Evolutionary conservation across 1,139 yeast species (phyloP).

Genomic region (Pichia sp.): DNA sequence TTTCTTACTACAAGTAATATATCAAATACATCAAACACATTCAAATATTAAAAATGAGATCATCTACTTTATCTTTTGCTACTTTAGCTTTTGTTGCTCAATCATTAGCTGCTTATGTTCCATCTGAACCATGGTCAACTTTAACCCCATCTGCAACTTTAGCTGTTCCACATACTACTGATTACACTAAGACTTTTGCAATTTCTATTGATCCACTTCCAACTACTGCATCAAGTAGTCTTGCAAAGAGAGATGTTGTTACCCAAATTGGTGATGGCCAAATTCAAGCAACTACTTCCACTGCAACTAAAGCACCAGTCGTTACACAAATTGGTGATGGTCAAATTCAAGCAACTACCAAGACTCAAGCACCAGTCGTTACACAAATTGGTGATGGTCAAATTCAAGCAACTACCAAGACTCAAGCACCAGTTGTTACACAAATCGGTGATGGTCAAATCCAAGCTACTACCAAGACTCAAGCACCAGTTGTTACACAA

Average conservation of each 20-base stretch:
- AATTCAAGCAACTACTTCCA: slow-evolving; percentile 27
- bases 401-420: slow-evolving; percentile 28
- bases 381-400: slow-evolving; percentile 39
- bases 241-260: slow-evolving; percentile 24
- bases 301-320: slow-evolving; percentile 26
- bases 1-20: slow-evolving; percentile 1
- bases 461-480: slow-evolving; percentile 37
- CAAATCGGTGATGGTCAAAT: slow-evolving; percentile 62
- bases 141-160: slow-evolving; percentile 57
- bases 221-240: slow-evolving; percentile 21
- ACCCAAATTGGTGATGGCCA: slow-evolving; percentile 26
- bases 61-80: slow-evolving; percentile 17
- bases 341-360: slow-evolving; percentile 23
- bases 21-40: slow-evolving; percentile 3
- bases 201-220: slow-evolving; percentile 56
- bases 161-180: slow-evolving; percentile 51
- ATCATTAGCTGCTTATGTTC: slow-evolving; percentile 58
- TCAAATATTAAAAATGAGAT: slow-evolving; percentile 15
- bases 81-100: slow-evolving; percentile 35
- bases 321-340: slow-evolving; percentile 42
- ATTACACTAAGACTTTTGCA: slow-evolving; percentile 59
- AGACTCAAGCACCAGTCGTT: slow-evolving; percentile 32
- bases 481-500: slow-evolving; percentile 4
- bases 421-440: slow-evolving; percentile 35
- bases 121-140: slow-evolving; percentile 70